phyloP scores from a whole-genome alignment of 2,329 filamentous ascomycete species.

The Microdochium trichocladiopsis region DNA sequence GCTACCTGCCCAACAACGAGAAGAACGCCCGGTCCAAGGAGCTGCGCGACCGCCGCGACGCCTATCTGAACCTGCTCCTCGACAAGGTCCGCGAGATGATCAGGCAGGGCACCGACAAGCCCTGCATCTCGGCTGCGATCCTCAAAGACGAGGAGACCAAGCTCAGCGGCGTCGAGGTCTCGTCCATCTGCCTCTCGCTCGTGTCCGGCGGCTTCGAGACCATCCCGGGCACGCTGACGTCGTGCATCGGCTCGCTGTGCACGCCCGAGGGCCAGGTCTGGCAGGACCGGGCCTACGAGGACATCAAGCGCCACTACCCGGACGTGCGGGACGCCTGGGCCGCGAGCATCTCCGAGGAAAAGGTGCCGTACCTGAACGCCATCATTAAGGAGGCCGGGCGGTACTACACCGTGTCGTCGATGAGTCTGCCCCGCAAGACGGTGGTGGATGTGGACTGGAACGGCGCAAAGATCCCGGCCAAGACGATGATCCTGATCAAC shows the following conservation, averaged over 20 bases:
- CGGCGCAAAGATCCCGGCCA: constrained; percentile 39
- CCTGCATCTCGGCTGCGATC: constrained; percentile 45
- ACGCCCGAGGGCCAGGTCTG: constrained; percentile 39
- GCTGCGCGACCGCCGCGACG: constrained; percentile 37
- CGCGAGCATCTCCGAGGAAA: constrained; percentile 33
- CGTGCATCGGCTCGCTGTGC: constrained; percentile 39
- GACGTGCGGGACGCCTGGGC: constrained; percentile 38
- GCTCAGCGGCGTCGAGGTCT: constrained; percentile 43
- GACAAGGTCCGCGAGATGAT: constrained; percentile 45
- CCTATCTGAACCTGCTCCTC: constrained; percentile 39
- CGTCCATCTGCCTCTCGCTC: constrained; percentile 43
- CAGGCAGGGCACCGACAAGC: constrained; percentile 40
- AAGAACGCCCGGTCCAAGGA: constrained; percentile 39
- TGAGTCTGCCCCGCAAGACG: constrained; percentile 44
- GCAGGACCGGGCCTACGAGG: constrained; percentile 43
- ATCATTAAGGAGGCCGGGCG: constrained; percentile 45
- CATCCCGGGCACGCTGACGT: constrained; percentile 44
- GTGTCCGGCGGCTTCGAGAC: constrained; percentile 48
- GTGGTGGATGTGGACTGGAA: constrained; percentile 42
- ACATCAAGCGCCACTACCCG: constrained; percentile 40
- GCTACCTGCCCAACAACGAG: constrained; percentile 43
- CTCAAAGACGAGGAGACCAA: constrained; percentile 47
- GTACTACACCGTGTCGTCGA: constrained; percentile 45
- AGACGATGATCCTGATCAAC: constrained; percentile 48
- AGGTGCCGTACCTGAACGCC: constrained; percentile 37